Base-by-base conservation (phyloP, 2,329 filamentous ascomycete genomes). In the Rugonectria rugulosa region DNA sequence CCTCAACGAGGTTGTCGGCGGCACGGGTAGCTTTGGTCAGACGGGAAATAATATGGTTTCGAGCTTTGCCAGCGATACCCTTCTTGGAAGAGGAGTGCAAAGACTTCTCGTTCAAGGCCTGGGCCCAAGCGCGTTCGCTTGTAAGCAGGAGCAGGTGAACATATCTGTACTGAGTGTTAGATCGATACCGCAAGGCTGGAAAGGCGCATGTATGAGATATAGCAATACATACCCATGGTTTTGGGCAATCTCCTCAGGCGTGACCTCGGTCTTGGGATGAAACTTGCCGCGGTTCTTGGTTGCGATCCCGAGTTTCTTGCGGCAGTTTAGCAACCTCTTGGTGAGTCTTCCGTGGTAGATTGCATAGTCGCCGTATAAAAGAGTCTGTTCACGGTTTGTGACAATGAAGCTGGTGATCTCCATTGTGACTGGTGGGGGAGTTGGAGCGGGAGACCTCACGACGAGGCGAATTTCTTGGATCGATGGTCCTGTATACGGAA, bases 81-180 rank as follows among this genome's bases (percentile, higher is more conserved):
- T 91, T 90, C 57, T 88, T 87, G 66, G 95, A 91, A 65, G 90
- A 84, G 32, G 90, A 85, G 71, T 96, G 91, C 17, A 86, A 80
- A 4, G 91, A 85, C 75, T 96, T 97, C 83, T 97, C 92, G 71
- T 90, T 87, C 92, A 98, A 96, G 54, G 93, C 94, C 73, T 97
- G 89, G 31, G 95, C 94, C 91, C 92, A 98, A 46, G 93, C 91
- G 61, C 95, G 86, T 78, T 99, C 95, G 57, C 93, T 88, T 32
- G 87, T 90, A 68, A 97, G 86, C 53, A 99, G 82, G 26, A 94
- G 81, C n/a, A 97, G 81, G 63, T 89, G 82, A 43, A 88, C 84
- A 75, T 88, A 91, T 74, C 91, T 96, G 65, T 31, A 21, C 23
- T 3, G 26, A 20, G 21, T 45, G 42, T 61, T 47, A 65, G 59